Conservation (phyloP, 306 rosid species). For the Fagus crenata region DNA sequence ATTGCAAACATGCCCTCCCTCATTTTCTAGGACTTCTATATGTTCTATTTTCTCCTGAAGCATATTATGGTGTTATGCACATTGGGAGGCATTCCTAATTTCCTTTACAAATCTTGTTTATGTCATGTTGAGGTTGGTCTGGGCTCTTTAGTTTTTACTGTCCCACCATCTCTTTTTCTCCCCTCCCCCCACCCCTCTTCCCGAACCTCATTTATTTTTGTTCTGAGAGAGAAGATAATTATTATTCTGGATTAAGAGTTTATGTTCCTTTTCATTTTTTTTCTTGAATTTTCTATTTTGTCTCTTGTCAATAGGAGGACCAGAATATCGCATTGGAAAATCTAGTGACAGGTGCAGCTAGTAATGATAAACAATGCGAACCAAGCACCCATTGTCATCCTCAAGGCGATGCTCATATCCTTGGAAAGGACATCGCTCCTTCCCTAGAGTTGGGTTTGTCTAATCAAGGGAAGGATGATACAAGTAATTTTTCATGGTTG, state of each 20-base stretch:
- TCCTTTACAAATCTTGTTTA: background rate
- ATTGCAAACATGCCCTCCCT: background rate
- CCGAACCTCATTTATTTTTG: background rate
- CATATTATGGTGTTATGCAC: background rate
- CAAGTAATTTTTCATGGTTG: conserved; percentile 58
- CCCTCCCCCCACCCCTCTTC: too few species aligned
- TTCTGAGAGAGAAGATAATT: conserved; percentile 20
- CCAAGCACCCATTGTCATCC: conserved; percentile 32
- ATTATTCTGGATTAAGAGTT: conserved; percentile 8
- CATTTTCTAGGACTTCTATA: background rate
- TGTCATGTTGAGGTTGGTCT: background rate
- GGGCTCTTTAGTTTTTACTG: background rate
- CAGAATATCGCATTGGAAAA: conserved; percentile 36
- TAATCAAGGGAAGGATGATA: conserved; percentile 49
- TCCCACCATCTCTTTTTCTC: background rate
- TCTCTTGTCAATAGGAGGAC: conserved; percentile 49
- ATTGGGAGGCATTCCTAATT: background rate
- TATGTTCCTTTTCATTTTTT: background rate
- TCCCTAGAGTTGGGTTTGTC: conserved; percentile 43
- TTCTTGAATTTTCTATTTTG: conserved; percentile 13
- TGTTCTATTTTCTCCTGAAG: background rate
- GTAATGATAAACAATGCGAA: conserved; percentile 30
- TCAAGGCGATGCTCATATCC: conserved; percentile 37
- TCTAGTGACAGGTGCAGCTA: conserved; percentile 22
- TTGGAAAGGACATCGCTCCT: conserved; percentile 25